A percentile compares a stretch with the other conserved stretches of the same genome.
Evolutionary conservation across 805 yeast genomes (phyloP).

Genomic region (Candida xyloterini): DNA sequence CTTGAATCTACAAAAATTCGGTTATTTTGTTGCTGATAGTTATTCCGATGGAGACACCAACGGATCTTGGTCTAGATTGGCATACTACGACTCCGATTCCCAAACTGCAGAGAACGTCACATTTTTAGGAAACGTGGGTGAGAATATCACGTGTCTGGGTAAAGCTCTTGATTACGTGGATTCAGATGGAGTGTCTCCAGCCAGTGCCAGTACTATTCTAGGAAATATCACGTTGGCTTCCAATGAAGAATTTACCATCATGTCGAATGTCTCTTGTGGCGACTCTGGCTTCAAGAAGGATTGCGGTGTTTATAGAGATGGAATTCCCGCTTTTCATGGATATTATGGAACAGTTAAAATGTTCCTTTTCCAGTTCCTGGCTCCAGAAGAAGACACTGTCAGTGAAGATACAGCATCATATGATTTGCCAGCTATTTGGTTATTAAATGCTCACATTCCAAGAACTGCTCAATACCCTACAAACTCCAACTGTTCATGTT

Average conservation of each 20-base stretch:
- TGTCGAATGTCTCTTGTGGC: conserved; percentile 57
- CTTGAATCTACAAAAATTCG: conserved; percentile 56
- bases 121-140: conserved; percentile 63
- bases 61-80: conserved; percentile 54
- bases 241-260: conserved; percentile 57
- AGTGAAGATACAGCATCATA: conserved; percentile 37
- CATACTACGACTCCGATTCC: conserved; percentile 52
- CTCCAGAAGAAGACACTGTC: conserved; percentile 54
- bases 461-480: conserved; percentile 70
- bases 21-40: conserved; percentile 49
- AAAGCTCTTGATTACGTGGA: conserved; percentile 63
- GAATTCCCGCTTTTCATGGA: conserved; percentile 73
- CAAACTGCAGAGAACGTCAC: conserved; percentile 61
- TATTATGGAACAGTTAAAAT: conserved; percentile 63
- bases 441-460: conserved; percentile 68
- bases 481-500: conserved; percentile 65
- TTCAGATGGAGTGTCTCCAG: conserved; percentile 49
- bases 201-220: conserved; percentile 46
- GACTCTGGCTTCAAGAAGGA: conserved; percentile 50
- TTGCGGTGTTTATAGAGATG: conserved; percentile 76
- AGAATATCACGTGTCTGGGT: conserved; percentile 61
- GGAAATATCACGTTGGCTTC: conserved; percentile 49
- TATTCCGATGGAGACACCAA: conserved; percentile 38
- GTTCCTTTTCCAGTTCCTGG: conserved; percentile 67
- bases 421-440: conserved; percentile 74